A percentile compares a stretch with the other conserved stretches of the same genome.
Conservation (phyloP, 768 basidiomycete genomes). For the Xerocomus spinulosus region DNA sequence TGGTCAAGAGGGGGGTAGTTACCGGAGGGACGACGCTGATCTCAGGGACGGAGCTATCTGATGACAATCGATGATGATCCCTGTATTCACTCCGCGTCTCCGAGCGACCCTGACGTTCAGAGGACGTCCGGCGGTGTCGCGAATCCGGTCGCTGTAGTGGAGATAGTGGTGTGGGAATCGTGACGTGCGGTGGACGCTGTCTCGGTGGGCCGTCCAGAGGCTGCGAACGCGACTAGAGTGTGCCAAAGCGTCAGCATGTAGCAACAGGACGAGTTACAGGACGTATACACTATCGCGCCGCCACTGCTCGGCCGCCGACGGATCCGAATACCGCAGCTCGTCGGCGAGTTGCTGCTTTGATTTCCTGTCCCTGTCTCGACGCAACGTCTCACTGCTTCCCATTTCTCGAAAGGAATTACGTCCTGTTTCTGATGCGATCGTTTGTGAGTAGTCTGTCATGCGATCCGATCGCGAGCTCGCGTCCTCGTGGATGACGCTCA, state of each 20-base stretch:
- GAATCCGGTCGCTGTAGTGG: too few relatives aligned
- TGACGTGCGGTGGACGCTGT: constrained; percentile 18
- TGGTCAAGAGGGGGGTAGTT: constrained; percentile 8
- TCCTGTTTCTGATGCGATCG: constrained; percentile 16
- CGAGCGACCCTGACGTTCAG: constrained; percentile 26
- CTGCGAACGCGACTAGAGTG: constrained; percentile 21
- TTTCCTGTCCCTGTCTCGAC: constrained; percentile 13
- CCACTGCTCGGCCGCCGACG: constrained; percentile 30
- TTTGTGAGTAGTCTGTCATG: constrained; percentile 21
- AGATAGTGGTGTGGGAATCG: constrained; percentile 25
- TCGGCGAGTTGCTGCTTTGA: constrained; percentile 32
- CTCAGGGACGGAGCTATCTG: constrained; percentile 34
- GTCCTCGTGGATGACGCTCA: constrained; percentile 33
- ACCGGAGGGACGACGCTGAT: constrained; percentile 31
- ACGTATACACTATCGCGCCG: constrained; percentile 20
- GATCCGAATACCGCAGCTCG: constrained; percentile 33
- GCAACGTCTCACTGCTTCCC: constrained; percentile 16
- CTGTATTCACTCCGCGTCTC: constrained; percentile 13
- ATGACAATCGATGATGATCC: constrained; percentile 26
- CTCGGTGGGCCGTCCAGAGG: constrained; percentile 10
- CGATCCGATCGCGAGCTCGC: constrained; percentile 26
- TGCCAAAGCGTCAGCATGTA: constrained; percentile 1
- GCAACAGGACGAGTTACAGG: background rate
- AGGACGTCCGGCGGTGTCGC: constrained; percentile 17
- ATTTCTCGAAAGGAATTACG: constrained; percentile 9